phyloP scores from a whole-genome alignment of 257 asterid species.

The Catharanthus roseus region DNA sequence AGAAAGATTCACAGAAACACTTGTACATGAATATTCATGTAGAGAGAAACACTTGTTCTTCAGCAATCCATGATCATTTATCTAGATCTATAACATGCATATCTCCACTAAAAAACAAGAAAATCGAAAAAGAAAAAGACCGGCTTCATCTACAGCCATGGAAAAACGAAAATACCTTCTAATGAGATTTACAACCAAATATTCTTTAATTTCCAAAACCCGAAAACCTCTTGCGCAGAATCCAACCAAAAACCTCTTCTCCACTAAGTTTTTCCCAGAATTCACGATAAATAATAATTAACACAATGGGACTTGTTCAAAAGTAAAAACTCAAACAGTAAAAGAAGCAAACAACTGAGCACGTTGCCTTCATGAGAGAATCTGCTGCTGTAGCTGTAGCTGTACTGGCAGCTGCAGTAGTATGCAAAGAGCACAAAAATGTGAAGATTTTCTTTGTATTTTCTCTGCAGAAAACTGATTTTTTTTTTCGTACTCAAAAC shows the following conservation, averaged over 20 bases:
- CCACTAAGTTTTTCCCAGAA: neutral
- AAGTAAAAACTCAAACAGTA: neutral
- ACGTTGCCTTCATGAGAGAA: constrained; percentile 1
- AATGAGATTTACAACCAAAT: no score
- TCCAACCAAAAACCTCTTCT: neutral
- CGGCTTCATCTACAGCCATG: neutral
- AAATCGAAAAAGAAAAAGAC: neutral
- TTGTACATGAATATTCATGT: neutral
- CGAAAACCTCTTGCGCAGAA: neutral
- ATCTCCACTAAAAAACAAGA: neutral
- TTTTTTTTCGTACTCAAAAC: constrained; percentile 3
- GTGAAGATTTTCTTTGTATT: neutral
- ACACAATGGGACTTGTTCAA: neutral
- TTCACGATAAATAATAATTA: neutral
- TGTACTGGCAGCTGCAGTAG: neutral
- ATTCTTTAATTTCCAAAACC: neutral
- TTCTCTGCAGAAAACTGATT: neutral
- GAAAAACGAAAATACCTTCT: neutral
- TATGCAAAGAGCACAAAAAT: neutral
- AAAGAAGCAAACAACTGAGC: neutral
- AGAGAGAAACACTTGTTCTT: neutral
- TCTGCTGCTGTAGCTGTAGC: neutral
- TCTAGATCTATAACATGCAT: neutral
- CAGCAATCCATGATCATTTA: neutral
- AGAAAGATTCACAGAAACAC: constrained; percentile 22